Evolutionary conservation across 169 alveolate species (phyloP), one percentile per base, ranked within the genome.

Genomic region (Cryptosporidium andersoni): DNA sequence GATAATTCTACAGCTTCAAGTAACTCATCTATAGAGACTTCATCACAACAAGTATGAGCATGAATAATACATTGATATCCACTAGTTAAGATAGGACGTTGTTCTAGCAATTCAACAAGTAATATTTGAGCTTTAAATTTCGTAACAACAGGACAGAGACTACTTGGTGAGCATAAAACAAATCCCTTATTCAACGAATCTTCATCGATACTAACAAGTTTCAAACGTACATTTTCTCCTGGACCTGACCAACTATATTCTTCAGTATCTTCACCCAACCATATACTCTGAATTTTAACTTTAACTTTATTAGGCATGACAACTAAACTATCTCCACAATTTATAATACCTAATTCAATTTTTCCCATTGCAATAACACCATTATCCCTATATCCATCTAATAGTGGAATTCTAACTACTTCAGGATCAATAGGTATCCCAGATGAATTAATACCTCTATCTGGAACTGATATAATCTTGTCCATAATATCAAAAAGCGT

Each of bases 161-260:
- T 82, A 48, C 94, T 93, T 64, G 93, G 91, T 80, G 95, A 92
- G 55, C 99, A 97, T 81, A 98, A 89, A 64, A 97, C 97, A 89
- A 91, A 94, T n/a, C 99, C 99, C 92, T 97, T 95, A 68, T 91
- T 88, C 49, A 97, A 90, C 60, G 95, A 97, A 81, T 94, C 97
- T 63, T 96, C 99, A 56, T 96, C 98, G 16, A 95, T 89, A 34
- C 96, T 94, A 66, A 94, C 88, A 66, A 96, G 66, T 90, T 92
- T 91, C 65, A 94, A 66, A 55, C 97, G 88, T 36, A 94, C 94
- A 91, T 94, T 95, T 81, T 95, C 98, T 40, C 98, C 98, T 11
- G 97, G 96, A 39, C 92, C 93, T 2, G 98, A 97, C 88, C 90
- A 93, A 34, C 92, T 91, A 16, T 91, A 94, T 81, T 94, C 97